Evolutionary conservation across 768 basidiomycete species (phyloP).

Genomic region (Leucocoprinus birnbaumii): DNA sequence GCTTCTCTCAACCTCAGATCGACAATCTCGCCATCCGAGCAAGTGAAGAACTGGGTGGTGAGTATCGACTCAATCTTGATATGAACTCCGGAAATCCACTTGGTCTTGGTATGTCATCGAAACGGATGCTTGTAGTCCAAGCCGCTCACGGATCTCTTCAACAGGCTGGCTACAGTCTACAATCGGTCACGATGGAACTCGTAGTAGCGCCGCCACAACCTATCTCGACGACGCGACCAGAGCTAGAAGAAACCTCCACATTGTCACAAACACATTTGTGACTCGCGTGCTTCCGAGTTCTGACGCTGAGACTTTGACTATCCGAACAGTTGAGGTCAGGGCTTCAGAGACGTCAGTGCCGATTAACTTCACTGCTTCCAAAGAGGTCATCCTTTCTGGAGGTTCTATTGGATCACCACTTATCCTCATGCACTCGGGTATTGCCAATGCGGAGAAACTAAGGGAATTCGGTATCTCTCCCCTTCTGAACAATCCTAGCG

Average conservation of each 20-base stretch:
- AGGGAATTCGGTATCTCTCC: conserved; percentile 17
- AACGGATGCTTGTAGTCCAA: no score
- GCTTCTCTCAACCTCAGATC: conserved; percentile 13
- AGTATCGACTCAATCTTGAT: conserved; percentile 12
- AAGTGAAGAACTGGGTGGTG: conserved; percentile 10
- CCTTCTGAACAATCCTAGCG: conserved; percentile 23
- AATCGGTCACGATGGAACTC: conserved; percentile 12
- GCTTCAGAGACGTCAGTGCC: background rate
- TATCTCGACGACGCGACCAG: conserved; percentile 5
- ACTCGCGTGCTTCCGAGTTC: conserved; percentile 4
- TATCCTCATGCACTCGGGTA: conserved; percentile 16
- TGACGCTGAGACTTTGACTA: background rate
- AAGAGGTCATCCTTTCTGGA: conserved; percentile 13
- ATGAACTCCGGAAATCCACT: conserved; percentile 12
- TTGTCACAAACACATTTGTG: conserved; percentile 10
- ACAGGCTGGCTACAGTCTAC: conserved; percentile 11
- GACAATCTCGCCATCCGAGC: conserved; percentile 20
- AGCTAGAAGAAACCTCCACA: conserved; percentile 6
- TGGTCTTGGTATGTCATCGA: conserved; percentile 2
- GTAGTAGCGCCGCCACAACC: conserved; percentile 13
- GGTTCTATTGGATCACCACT: conserved; percentile 14
- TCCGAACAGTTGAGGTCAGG: conserved; percentile 11
- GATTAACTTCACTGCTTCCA: conserved; percentile 8
- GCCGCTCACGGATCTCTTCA: background rate
- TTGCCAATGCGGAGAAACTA: conserved; percentile 11